Base-by-base conservation (phyloP, 805 yeast genomes). In the Teunomyces funiuensis region DNA sequence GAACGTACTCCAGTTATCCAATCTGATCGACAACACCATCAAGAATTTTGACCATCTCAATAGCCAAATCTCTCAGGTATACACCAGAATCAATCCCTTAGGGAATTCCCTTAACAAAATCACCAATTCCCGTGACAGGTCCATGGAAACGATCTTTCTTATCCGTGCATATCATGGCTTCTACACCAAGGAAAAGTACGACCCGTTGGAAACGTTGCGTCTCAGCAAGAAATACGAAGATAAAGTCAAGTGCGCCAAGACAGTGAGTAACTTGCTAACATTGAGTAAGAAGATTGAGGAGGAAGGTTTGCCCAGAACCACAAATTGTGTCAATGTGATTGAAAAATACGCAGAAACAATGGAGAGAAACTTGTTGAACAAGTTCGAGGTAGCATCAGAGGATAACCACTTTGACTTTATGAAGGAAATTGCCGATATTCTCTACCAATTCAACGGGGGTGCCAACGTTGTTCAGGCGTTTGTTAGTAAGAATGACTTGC, bases 371-470 rank as follows among this genome's bases (percentile, higher is more conserved):
- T 66, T 90, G 41, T 66, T 91, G 39, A 78, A 77, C 29, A 77
- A 78, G 42, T 91, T 91, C 52, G 85, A 83, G 52, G 70, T 75
- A 17, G 88, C 88, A n/a, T 86, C 85, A 51, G 77, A 80, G 43
- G 77, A 76, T 18, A 82, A 80, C 45, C 83, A 88, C 51, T 76
- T 80, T 51, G 69, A 71, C n/a, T 78, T 77, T 40, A 82, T 93
- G 84, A 81, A 78, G 53, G 88, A 83, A 42, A 76, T 82, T 18
- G 88, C 97, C 0, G 79, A 79, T 38, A 77, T 89, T 13, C 69
- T 90, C 37, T 77, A 81, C 40, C 86, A 82, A 46, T 91, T 82
- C 67, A 90, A 91, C 56, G 91, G 88, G 14, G 97, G 97, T 9
- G 73, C 78, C 8, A 82, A 84, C 44, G 91, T 90, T 6, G 84